phyloP scores from a whole-genome alignment of 2,329 filamentous ascomycete species.

The Aspergillus tamarii region DNA sequence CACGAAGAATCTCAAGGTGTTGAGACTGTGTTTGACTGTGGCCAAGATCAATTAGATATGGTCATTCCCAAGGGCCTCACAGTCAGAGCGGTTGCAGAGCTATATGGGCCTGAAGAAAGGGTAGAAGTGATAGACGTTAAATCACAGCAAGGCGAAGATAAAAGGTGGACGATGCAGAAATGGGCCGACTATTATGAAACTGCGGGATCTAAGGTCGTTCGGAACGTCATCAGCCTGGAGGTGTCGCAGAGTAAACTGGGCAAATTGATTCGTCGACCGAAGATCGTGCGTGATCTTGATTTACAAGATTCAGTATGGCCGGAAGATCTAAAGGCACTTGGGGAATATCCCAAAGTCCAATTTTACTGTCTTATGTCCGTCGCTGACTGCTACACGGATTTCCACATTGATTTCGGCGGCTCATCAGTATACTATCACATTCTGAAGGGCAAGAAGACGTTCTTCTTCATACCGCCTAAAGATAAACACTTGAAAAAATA shows the following conservation, averaged over 20 bases:
- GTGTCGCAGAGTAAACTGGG: constrained; percentile 67
- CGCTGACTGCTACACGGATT: constrained; percentile 71
- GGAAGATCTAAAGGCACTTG: constrained; percentile 54
- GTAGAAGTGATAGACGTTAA: constrained; percentile 72
- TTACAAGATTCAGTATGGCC: constrained; percentile 58
- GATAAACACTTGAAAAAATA: constrained; percentile 71
- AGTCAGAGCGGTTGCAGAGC: constrained; percentile 64
- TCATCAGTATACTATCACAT: constrained; percentile 74
- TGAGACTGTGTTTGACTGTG: constrained; percentile 58
- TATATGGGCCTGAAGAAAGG: constrained; percentile 65
- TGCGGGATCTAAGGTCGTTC: constrained; percentile 62
- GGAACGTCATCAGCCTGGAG: constrained; percentile 71
- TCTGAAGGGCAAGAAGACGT: constrained; percentile 69
- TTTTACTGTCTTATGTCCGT: constrained; percentile 74
- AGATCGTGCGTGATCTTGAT: constrained; percentile 66
- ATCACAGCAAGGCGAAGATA: constrained; percentile 67
- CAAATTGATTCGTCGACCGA: constrained; percentile 63
- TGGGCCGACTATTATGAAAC: constrained; percentile 71
- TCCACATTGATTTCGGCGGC: constrained; percentile 72
- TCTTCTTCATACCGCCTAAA: constrained; percentile 72
- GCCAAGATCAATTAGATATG: constrained; percentile 69
- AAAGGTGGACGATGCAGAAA: constrained; percentile 66
- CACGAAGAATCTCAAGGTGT: constrained; percentile 30
- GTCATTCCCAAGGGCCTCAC: constrained; percentile 67
- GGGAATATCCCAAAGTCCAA: constrained; percentile 65